phyloP scores from a whole-genome alignment of 495 filamentous ascomycete species.

The Durotheca rogersii region DNA sequence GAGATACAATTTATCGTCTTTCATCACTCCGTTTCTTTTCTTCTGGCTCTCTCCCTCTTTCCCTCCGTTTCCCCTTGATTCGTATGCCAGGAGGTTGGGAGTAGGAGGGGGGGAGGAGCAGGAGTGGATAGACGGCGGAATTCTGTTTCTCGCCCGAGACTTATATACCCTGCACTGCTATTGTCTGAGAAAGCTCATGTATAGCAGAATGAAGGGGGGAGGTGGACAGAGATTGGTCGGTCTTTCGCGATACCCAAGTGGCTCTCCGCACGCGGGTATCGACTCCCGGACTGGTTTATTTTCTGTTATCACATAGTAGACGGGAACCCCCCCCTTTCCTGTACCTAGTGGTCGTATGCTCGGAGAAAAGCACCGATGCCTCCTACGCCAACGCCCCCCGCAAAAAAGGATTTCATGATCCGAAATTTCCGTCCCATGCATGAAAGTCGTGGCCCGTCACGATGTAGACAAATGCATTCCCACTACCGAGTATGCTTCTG shows the following conservation, averaged over 20 bases:
- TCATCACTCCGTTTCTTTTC: no score
- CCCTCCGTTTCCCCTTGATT: no score
- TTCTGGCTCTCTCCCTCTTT: no score
- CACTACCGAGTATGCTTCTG: conserved; percentile 1
- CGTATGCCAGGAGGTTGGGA: no score
- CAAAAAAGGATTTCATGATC: conserved; percentile 9
- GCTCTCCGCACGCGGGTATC: neutral
- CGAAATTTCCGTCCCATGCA: conserved; percentile 9
- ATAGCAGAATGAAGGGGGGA: neutral
- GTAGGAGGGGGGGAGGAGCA: no score
- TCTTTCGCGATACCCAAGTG: neutral
- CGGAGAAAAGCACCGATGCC: conserved; percentile 17
- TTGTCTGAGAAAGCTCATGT: neutral
- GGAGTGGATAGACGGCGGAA: no score
- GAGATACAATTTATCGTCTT: no score
- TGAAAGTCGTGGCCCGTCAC: conserved; percentile 12
- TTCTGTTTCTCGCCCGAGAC: neutral
- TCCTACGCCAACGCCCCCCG: conserved; percentile 22
- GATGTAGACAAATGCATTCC: conserved; percentile 4
- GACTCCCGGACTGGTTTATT: neutral
- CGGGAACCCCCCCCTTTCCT: neutral
- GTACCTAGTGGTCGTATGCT: conserved; percentile 9
- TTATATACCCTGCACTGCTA: neutral
- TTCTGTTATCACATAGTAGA: conserved; percentile 2
- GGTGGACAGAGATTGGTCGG: no score